Evolutionary conservation across 1,284 basidiomycete genomes (phyloP), one percentile per base, ranked within the genome.

Genomic region (Kwoniella shivajii): DNA sequence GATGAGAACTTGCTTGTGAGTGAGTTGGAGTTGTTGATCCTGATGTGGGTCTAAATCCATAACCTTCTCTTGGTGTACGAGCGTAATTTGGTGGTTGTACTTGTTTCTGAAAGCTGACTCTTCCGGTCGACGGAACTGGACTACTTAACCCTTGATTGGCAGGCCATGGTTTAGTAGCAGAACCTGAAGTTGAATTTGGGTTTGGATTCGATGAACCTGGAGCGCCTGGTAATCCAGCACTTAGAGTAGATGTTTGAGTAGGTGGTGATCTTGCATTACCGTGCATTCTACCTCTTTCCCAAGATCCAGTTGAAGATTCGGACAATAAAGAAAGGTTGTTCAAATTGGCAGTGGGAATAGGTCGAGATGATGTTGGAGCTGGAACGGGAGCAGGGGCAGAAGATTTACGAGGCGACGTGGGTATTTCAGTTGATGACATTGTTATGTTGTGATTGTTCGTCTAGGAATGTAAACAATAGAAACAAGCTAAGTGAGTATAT

Each of bases 41-140:
- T 26, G 87, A 88, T 38, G 82, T 73, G 7, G 84, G 80, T 24
- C 88, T 84, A 78, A 91, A 91, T 56, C 89, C 89, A 76, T 90
- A 90, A 50, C 88, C 89, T 55, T 91, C 89, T 55, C 82, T 83
- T 18, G 64, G 61, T 33, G 59, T 58, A 33, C 60, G 37, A 20
- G 56, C 16, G 26, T 58, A 54, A 18, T 41, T 24, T 4, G 60
- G 60, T 6, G 42, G 38, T 6, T 50, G 16, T 20, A 24, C 11
- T 48, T 33, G 30, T 24, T 54, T 44, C 33, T 50, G 50, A 41
- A 60, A 60, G 18, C 30, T 49, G 6, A 48, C 43, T 18, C 59
- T 26, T 16, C 55, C 56, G 3, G 59, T 57, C 16, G 41, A 20
- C 7, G 55, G 52, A 30, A 54, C 54, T 7, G 59, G 52, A 18